Conservation (phyloP, 306 rosid genomes). For the Begonia masoniana region DNA sequence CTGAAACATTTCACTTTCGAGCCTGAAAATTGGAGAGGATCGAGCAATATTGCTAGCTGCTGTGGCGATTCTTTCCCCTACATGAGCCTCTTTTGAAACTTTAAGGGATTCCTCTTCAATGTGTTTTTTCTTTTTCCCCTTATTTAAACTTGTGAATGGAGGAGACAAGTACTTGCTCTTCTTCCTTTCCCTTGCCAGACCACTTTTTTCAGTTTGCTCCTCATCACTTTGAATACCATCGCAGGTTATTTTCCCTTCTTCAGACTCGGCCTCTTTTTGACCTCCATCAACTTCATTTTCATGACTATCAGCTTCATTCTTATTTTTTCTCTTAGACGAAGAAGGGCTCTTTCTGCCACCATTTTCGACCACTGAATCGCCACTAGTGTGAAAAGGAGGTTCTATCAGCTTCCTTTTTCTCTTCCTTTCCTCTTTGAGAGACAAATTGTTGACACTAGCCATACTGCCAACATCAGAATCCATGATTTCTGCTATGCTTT, state of each 20-base stretch:
- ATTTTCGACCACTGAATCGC: constrained; percentile 10
- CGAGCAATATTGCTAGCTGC: constrained; percentile 13
- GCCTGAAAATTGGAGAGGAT: constrained; percentile 15
- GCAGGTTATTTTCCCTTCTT: not conserved
- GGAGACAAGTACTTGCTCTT: constrained; percentile 81
- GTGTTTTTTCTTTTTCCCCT: constrained; percentile 20
- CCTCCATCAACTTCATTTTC: constrained; percentile 9
- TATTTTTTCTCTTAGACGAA: constrained; percentile 13
- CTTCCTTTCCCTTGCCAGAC: constrained; percentile 52
- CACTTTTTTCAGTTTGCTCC: constrained; percentile 19
- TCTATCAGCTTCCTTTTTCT: constrained; percentile 9
- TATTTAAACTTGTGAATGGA: constrained; percentile 47
- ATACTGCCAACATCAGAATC: constrained; percentile 15
- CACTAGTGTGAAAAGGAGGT: constrained; percentile 6
- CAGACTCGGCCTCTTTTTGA: constrained; percentile 10
- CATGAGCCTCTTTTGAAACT: constrained; percentile 10
- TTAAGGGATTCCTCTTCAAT: constrained; percentile 13
- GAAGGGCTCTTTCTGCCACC: constrained; percentile 10
- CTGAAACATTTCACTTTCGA: constrained; percentile 7
- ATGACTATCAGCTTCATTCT: constrained; percentile 10
- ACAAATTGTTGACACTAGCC: constrained; percentile 9
- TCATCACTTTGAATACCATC: constrained; percentile 6
- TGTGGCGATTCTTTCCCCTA: constrained; percentile 14
- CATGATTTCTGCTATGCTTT: constrained; percentile 64
- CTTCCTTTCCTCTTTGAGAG: constrained; percentile 10